Percentiles rank a stretch among this genome's conserved stretches.
These are phyloP conservation scores for Jatropha curcas DNA, from an alignment of 345 rosid genomes.

Conservation along the genomic window DNA sequence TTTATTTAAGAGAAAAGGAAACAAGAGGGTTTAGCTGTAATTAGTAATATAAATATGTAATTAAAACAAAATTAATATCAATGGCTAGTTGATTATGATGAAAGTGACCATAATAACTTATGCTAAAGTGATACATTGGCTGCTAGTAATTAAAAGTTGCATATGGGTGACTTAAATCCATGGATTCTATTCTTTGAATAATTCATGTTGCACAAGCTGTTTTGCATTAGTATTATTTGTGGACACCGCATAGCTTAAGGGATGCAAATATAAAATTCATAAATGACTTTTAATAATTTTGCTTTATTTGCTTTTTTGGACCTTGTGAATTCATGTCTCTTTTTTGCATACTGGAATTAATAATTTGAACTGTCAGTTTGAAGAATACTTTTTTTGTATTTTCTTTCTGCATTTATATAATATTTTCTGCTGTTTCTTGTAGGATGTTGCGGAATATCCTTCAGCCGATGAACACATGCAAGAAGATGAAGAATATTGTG, in stretches of 20 bases:
- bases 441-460: constrained; percentile 55
- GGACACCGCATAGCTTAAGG: background rate
- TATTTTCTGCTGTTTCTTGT: constrained; percentile 22
- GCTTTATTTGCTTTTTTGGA: background rate
- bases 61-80: background rate
- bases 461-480: constrained; percentile 40
- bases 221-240: background rate
- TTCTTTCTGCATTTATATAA: constrained; percentile 6
- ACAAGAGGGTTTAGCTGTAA: background rate
- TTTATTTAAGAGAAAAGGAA: background rate
- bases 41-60: background rate
- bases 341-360: background rate
- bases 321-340: background rate
- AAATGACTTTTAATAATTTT: background rate
- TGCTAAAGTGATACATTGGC: background rate
- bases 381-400: background rate
- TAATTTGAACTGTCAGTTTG: background rate
- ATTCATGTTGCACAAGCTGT: background rate
- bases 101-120: background rate
- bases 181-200: background rate
- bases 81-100: constrained; percentile 1
- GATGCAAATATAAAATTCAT: background rate
- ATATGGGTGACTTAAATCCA: background rate
- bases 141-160: background rate
- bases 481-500: constrained; percentile 65